These are phyloP conservation scores for Oryza meridionalis DNA, from an alignment of 176 grass and related monocot species.

Conservation along the genomic window DNA sequence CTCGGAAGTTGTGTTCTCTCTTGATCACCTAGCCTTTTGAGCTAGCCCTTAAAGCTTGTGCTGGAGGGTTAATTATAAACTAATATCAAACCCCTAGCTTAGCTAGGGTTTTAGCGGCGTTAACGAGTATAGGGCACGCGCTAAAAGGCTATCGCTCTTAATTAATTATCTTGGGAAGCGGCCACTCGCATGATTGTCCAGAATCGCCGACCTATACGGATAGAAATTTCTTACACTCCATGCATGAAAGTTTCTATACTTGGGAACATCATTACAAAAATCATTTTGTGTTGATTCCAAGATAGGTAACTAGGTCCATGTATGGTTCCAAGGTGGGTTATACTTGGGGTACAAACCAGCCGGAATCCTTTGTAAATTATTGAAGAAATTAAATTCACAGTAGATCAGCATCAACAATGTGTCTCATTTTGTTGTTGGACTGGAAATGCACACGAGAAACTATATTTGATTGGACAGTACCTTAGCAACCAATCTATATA, in stretches of 20 bases:
- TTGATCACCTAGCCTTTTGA: constrained; percentile 27
- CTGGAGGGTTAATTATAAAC: background rate
- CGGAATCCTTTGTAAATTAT: too few relatives aligned
- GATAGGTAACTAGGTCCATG: too few relatives aligned
- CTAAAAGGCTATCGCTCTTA: constrained; percentile 14
- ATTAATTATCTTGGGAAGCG: constrained; percentile 1
- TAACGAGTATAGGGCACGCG: constrained; percentile 26
- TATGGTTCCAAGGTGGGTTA: too few relatives aligned
- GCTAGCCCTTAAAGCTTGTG: constrained; percentile 43
- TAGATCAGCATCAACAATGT: too few relatives aligned
- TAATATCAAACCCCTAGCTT: constrained; percentile 28
- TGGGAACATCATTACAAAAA: constrained; percentile 42
- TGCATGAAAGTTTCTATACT: constrained; percentile 40
- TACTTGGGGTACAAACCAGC: too few relatives aligned
- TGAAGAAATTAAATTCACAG: too few relatives aligned
- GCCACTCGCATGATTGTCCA: constrained; percentile 52
- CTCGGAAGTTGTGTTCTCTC: constrained; percentile 11
- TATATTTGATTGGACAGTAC: too few relatives aligned
- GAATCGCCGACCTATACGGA: constrained; percentile 49
- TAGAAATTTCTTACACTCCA: constrained; percentile 31
- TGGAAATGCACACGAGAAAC: too few relatives aligned
- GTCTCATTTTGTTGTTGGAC: too few relatives aligned
- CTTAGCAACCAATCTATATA: too few relatives aligned
- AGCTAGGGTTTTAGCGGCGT: constrained; percentile 38
- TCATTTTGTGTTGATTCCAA: background rate